Conservation (phyloP, 2,329 filamentous ascomycete genomes). For the Pyrenochaeta sp. region DNA sequence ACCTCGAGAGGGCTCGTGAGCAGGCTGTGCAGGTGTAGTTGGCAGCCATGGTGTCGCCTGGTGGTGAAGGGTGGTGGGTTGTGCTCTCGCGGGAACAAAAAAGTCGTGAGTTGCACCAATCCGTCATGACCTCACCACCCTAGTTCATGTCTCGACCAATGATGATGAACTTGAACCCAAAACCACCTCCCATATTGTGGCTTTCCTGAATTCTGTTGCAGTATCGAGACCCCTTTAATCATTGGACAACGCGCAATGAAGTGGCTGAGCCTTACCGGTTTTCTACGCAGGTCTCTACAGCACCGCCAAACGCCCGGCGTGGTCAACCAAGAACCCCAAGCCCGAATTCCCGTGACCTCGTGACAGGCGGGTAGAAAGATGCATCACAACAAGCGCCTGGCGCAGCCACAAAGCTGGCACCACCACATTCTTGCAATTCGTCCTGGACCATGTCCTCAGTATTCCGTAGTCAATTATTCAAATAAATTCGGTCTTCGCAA, state of each 20-base stretch:
- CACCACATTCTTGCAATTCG: too few species aligned
- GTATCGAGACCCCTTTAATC: too few species aligned
- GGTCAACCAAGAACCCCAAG: conserved; percentile 1
- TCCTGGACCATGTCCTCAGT: too few species aligned
- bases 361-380: neutral
- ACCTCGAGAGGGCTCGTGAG: conserved; percentile 32
- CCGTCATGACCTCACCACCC: conserved; percentile 43
- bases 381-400: neutral
- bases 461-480: too few species aligned
- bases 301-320: neutral
- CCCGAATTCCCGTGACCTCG: neutral
- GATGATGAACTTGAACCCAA: conserved; percentile 10
- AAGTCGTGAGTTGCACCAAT: conserved; percentile 36
- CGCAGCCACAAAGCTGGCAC: neutral
- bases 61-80: too few species aligned
- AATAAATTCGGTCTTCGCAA: too few species aligned
- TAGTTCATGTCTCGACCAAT: conserved; percentile 17
- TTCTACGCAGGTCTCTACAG: neutral
- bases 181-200: conserved; percentile 13
- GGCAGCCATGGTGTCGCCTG: conserved; percentile 49
- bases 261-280: neutral
- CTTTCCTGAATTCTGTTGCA: too few species aligned
- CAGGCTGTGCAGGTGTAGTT: conserved; percentile 48
- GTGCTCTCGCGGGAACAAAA: conserved; percentile 22
- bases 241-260: neutral